Evolutionary conservation across 305 asterid genomes (phyloP).

Genomic region (Fraxinus paxiana): DNA sequence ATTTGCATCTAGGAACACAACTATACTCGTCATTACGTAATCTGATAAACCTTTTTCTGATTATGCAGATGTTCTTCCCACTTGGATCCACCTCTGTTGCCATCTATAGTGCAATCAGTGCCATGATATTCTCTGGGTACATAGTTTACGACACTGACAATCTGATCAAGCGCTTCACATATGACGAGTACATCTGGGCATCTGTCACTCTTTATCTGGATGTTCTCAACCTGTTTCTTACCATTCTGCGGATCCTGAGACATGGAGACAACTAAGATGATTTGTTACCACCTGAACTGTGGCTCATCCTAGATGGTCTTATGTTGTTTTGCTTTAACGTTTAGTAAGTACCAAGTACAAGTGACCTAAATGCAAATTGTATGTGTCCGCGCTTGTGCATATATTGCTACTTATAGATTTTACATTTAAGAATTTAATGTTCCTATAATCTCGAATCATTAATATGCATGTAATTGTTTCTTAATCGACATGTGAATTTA

Average conservation of each 20-base stretch:
- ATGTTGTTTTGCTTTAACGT: slow-evolving; percentile 5
- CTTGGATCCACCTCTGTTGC: slow-evolving; percentile 65
- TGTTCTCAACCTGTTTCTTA: slow-evolving; percentile 82
- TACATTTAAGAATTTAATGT: not conserved
- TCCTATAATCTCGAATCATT: not conserved
- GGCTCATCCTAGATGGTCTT: slow-evolving; percentile 8
- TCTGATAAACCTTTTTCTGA: slow-evolving; percentile 1
- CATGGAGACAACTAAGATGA: slow-evolving; percentile 61
- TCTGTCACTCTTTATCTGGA: slow-evolving; percentile 87
- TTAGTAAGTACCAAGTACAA: slow-evolving; percentile 8
- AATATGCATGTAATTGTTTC: not conserved
- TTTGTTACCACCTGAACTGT: slow-evolving; percentile 6
- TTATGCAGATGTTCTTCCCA: slow-evolving; percentile 76
- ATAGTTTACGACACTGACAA: slow-evolving; percentile 80
- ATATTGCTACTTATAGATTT: slow-evolving; percentile 19
- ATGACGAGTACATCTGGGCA: slow-evolving; percentile 94
- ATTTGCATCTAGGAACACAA: not conserved
- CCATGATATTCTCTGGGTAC: slow-evolving; percentile 87
- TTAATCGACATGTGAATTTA: not conserved
- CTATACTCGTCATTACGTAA: not conserved
- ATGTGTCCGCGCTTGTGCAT: slow-evolving; percentile 27
- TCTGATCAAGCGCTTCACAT: slow-evolving; percentile 87
- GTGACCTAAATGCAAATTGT: slow-evolving; percentile 23
- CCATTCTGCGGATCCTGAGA: slow-evolving; percentile 80
- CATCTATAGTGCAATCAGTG: slow-evolving; percentile 61